phyloP scores from a whole-genome alignment of 805 yeast species.

The Candida succiphila region DNA sequence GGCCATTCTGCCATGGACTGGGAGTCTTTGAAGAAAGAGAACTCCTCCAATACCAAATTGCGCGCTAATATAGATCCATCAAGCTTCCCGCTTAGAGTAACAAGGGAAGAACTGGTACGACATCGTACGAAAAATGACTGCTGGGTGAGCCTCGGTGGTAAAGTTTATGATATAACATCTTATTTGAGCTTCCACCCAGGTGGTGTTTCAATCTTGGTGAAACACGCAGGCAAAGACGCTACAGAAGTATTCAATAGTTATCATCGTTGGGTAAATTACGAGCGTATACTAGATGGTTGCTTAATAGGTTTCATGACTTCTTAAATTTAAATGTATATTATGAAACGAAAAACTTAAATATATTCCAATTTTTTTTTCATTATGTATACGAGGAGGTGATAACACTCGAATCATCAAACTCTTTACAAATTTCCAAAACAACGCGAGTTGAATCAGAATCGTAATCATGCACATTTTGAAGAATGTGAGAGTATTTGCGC shows the following conservation, averaged over 20 bases:
- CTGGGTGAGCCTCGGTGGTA: conserved; percentile 77
- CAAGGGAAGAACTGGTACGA: conserved; percentile 44
- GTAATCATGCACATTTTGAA: too few relatives aligned
- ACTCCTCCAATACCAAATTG: conserved; percentile 27
- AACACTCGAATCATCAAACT: conserved; percentile 13
- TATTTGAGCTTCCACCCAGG: conserved; percentile 90
- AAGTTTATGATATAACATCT: conserved; percentile 79
- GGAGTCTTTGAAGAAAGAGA: conserved; percentile 50
- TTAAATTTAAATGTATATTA: too few relatives aligned
- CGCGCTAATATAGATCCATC: conserved; percentile 39
- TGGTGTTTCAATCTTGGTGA: conserved; percentile 68
- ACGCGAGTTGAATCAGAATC: conserved; percentile 1
- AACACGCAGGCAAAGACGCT: conserved; percentile 78
- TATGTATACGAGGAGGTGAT: too few relatives aligned
- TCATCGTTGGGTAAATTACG: conserved; percentile 69
- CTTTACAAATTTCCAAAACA: conserved; percentile 16
- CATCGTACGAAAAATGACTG: conserved; percentile 62
- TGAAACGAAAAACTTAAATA: too few relatives aligned
- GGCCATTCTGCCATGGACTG: conserved; percentile 86
- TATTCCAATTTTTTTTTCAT: too few relatives aligned
- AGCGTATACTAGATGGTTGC: conserved; percentile 70
- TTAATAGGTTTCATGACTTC: conserved; percentile 48
- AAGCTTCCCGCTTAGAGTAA: conserved; percentile 43
- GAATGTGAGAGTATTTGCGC: too few relatives aligned
- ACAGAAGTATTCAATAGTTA: conserved; percentile 66